phyloP scores from a whole-genome alignment of 2,329 filamentous ascomycete species.

The Graphium sp. region DNA sequence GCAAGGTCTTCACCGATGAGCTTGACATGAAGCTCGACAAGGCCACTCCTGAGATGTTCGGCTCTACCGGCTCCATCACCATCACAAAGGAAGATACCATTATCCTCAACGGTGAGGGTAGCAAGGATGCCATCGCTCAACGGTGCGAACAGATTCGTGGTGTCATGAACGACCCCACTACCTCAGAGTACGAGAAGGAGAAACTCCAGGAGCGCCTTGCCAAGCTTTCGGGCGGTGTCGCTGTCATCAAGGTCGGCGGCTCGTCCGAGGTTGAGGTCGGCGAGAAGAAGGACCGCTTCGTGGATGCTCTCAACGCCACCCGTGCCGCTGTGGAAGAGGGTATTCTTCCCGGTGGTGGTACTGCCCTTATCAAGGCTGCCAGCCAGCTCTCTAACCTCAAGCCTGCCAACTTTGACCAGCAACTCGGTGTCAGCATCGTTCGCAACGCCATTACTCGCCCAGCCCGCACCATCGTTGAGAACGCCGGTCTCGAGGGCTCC shows the following conservation, averaged over 20 bases:
- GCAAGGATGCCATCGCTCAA: conserved; percentile 84
- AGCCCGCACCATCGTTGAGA: conserved; percentile 91
- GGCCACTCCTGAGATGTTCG: conserved; percentile 87
- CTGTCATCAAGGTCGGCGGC: conserved; percentile 98
- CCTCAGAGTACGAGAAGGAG: conserved; percentile 99
- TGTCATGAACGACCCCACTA: conserved; percentile 83
- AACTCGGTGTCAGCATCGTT: conserved; percentile 93
- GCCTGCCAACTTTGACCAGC: conserved; percentile 93
- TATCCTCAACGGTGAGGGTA: conserved; percentile 89
- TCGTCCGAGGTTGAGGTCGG: conserved; percentile 96
- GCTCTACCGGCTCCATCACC: conserved; percentile 93
- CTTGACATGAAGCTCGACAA: conserved; percentile 99
- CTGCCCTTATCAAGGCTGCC: conserved; percentile 92
- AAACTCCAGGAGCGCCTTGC: conserved; percentile 99
- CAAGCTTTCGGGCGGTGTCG: conserved; percentile 97
- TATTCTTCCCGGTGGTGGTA: conserved; percentile 96
- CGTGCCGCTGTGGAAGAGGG: conserved; percentile 97
- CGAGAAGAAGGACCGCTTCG: conserved; percentile 99
- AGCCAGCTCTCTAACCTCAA: conserved; percentile 73
- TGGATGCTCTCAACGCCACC: conserved; percentile 94
- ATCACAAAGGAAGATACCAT: conserved; percentile 99
- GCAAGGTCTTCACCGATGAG: conserved; percentile 94
- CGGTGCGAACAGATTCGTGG: conserved; percentile 98
- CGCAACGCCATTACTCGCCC: conserved; percentile 96
- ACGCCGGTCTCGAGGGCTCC: conserved; percentile 87